phyloP scores from a whole-genome alignment of 2,329 filamentous ascomycete genomes.

The Arachnopeziza araneosa region DNA sequence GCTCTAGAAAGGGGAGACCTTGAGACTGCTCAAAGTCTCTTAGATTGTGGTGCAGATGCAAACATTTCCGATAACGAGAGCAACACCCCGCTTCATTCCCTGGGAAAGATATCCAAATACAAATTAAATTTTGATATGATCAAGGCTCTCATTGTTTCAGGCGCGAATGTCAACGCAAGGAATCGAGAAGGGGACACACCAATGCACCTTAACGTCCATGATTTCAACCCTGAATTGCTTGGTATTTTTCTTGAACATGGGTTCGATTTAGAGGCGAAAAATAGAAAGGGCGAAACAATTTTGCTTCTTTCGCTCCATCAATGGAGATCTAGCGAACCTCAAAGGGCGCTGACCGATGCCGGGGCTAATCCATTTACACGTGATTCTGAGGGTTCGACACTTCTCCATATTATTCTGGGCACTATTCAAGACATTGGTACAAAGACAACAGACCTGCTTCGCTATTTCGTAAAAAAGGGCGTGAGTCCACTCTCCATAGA shows the following conservation, averaged over 20 bases:
- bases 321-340: too few relatives aligned
- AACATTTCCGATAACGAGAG: constrained; percentile 3
- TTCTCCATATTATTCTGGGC: too few relatives aligned
- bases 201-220: background rate
- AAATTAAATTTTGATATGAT: background rate
- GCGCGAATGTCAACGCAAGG: background rate
- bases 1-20: background rate
- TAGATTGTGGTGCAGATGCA: constrained; percentile 5
- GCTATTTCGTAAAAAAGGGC: too few relatives aligned
- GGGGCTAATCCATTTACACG: too few relatives aligned
- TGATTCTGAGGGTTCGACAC: too few relatives aligned
- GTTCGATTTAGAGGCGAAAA: background rate
- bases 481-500: too few relatives aligned
- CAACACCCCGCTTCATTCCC: constrained; percentile 4
- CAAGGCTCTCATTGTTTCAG: background rate
- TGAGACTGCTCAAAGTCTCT: background rate
- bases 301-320: background rate
- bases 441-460: too few relatives aligned
- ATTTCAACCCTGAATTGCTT: background rate
- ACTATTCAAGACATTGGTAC: too few relatives aligned
- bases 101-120: background rate
- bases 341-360: too few relatives aligned
- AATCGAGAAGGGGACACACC: background rate
- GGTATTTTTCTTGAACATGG: background rate
- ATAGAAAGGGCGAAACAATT: background rate